Base-by-base conservation (phyloP, 176 grass and related monocot genomes). In the Juncus effusus region DNA sequence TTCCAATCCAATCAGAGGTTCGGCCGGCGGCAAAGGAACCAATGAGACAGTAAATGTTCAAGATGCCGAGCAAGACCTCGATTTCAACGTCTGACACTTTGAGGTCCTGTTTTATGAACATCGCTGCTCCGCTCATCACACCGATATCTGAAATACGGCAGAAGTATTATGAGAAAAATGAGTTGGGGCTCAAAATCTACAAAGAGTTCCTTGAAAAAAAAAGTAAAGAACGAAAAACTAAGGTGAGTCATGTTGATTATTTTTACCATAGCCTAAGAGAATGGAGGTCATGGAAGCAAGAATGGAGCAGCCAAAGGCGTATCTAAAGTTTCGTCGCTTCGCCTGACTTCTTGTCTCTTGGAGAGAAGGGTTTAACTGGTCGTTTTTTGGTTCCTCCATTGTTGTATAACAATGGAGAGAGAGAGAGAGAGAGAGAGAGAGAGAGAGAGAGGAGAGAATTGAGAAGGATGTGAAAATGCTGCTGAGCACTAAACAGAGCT, bases 251-350 rank as follows among this genome's bases (percentile, higher is more conserved):
- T 40, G 42, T 13, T 11, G 38, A 3, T 12, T 11, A 12, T 10
- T 63, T 42, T 13, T 69, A 86, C 87, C 87, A 58, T 90, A 90
- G 54, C 87, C 87, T 51, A 82, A 86, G 61, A 95, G 69, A 86
- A 95, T 80, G 79, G 90, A 95, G 69, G 90, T 81, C 90, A 95
- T 95, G 74, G 90, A 95, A 28, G 90, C 85, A 53, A 95, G 81
- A 56, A 86, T 81, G n/a, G 90, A 78, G 51, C 85, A 95, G 42
- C 76, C 65, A 65, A 86, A 86, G 63, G 90, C 85, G 56, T 78
- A 91, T 42, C 0, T 16, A 6, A 87, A 74, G 64, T 72, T 91
- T 77, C 80, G 67, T 77, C 55, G 73, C 76, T 83, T 87, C 70
- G 50, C 40, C 4, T 67, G 73, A 64, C 52, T 47, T 7, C 70